phyloP scores from a whole-genome alignment of 192 early-diverging fungal species.

The Irineochytrium annulatum region DNA sequence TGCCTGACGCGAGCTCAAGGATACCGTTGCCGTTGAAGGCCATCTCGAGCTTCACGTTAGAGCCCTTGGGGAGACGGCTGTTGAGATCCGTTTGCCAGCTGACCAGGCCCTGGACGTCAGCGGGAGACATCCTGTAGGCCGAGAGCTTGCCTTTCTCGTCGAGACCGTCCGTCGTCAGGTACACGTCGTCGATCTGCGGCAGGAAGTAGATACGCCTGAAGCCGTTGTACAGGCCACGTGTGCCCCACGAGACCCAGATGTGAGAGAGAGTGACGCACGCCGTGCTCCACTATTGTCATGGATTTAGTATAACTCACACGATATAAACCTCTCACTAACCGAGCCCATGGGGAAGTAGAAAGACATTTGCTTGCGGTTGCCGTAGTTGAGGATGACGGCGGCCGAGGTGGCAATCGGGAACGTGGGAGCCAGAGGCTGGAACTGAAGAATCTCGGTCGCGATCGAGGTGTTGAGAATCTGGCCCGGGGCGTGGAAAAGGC shows the following conservation, averaged over 20 bases:
- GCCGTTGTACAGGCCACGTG: conserved; percentile 37
- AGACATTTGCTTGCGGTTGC: conserved; percentile 39
- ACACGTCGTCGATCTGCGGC: conserved; percentile 26
- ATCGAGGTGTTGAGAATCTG: background rate
- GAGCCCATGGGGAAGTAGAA: conserved; percentile 43
- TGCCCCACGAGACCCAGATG: conserved; percentile 46
- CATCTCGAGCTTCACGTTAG: conserved; percentile 21
- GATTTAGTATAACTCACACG: no score
- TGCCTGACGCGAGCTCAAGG: conserved; percentile 7
- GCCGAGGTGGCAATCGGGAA: conserved; percentile 1
- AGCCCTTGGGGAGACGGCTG: conserved; percentile 5
- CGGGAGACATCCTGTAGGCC: conserved; percentile 22
- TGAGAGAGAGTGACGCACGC: conserved; percentile 33
- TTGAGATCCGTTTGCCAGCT: conserved; percentile 36
- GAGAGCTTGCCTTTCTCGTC: conserved; percentile 12
- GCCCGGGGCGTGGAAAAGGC: conserved; percentile 11
- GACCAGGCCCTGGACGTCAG: conserved; percentile 26
- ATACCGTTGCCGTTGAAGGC: conserved; percentile 44
- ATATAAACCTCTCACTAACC: no score
- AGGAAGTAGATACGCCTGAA: conserved; percentile 46
- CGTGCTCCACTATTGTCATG: conserved; percentile 44
- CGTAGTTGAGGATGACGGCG: conserved; percentile 11
- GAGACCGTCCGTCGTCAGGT: conserved; percentile 8
- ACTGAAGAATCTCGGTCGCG: conserved; percentile 5
- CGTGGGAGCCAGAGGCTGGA: background rate